Base-by-base conservation (phyloP, 2,329 filamentous ascomycete species). In the Microcera coccophila region DNA sequence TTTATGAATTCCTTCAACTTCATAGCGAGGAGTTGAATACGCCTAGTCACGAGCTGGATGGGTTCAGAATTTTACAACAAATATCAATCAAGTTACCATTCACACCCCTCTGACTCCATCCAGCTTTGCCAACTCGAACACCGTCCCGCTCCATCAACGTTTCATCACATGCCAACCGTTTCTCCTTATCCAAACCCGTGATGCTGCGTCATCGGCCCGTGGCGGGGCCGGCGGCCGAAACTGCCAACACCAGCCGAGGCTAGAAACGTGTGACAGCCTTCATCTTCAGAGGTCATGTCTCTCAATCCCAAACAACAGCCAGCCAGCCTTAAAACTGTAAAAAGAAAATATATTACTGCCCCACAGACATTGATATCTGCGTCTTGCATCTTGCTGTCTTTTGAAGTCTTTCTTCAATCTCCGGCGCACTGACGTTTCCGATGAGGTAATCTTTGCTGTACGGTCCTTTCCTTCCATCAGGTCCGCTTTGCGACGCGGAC, bases 161-260 rank as follows among this genome's bases (percentile, higher is more conserved):
- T 5, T 15, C 29, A 32, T 32, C 29, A 32, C 29, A 32, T 32
- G 29, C 29, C 9, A 35, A 35, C 12, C 15, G 31, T 32, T 24
- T 40, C 22, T 29, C 38, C 41, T 26, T 26, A 7, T 12, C 22
- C 22, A 26, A 26, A 26, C 12, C 7, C 22, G 22, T 26, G 7
- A 26, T 7, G 29, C 29, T 47, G 44, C 45, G 41, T 47, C 41
- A 44, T 44, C 44, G 41, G 41, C 28, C 36, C 29, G 24, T 29
- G 19, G 44, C 36, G 38, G 41, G 38, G 35, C 34, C 33, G 35
- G 38, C 45, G 45, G 45, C 36, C 44, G 29, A 35, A 35, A 38
- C 28, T 45, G 38, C 42, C 33, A 39, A 44, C 36, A 43, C 38
- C 43, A 43, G 47, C 42, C 46, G 46, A 48, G 47, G 47, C 47